phyloP scores from a whole-genome alignment of 1,284 basidiomycete species.

The Peniophora sp. region DNA sequence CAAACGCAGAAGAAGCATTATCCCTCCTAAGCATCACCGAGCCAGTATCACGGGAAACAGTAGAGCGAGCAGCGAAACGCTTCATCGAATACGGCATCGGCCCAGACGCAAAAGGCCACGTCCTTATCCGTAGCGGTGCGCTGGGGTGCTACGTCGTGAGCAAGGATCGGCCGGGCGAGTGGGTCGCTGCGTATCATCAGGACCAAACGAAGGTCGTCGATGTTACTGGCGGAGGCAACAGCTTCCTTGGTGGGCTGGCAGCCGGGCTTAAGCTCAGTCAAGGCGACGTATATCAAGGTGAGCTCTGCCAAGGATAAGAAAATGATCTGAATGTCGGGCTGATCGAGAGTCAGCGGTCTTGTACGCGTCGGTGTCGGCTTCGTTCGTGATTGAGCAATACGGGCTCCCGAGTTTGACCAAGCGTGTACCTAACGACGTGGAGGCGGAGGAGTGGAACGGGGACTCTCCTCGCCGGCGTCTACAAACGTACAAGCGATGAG shows the following conservation, averaged over 20 bases:
- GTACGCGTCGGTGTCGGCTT: conserved; percentile 74
- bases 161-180: conserved; percentile 35
- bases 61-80: conserved; percentile 54
- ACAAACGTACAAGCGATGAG: conserved; percentile 17
- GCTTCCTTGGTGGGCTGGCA: conserved; percentile 77
- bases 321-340: not conserved
- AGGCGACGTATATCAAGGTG: conserved; percentile 62
- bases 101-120: conserved; percentile 35
- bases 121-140: conserved; percentile 74
- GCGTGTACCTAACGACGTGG: conserved; percentile 15
- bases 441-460: conserved; percentile 58
- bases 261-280: conserved; percentile 58
- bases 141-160: conserved; percentile 67
- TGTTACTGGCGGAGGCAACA: conserved; percentile 89
- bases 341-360: conserved; percentile 43
- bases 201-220: conserved; percentile 56
- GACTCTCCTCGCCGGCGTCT: conserved; percentile 53
- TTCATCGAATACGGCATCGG: conserved; percentile 57
- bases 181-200: conserved; percentile 68
- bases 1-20: conserved; percentile 73
- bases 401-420: conserved; percentile 52
- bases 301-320: conserved; percentile 11
- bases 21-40: conserved; percentile 48
- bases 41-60: conserved; percentile 36
- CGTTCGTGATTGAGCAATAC: conserved; percentile 77